Evolutionary conservation across 148 eudicot species (phyloP).

Genomic region (Suaeda aralocaspica): DNA sequence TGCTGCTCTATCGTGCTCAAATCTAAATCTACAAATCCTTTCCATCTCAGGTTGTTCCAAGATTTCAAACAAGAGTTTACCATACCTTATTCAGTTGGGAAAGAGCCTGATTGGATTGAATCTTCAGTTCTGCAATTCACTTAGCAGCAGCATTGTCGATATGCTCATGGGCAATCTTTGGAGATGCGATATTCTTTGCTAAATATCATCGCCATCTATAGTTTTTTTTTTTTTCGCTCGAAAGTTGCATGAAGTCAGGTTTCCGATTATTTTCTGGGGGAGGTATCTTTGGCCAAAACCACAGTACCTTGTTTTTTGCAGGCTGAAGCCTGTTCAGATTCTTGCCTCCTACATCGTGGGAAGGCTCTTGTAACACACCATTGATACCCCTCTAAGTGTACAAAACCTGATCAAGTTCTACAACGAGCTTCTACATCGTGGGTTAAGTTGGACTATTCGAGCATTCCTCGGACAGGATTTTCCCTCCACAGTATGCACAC

Average conservation of each 20-base stretch:
- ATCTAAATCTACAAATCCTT: constrained; percentile 55
- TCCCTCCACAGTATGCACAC: constrained; percentile 7
- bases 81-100: constrained; percentile 52
- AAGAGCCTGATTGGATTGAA: constrained; percentile 63
- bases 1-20: constrained; percentile 41
- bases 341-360: constrained; percentile 23
- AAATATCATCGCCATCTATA: constrained; percentile 8
- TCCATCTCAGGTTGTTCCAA: constrained; percentile 69
- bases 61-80: constrained; percentile 59
- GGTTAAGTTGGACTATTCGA: background rate
- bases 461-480: constrained; percentile 20
- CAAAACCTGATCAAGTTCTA: constrained; percentile 29
- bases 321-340: constrained; percentile 49
- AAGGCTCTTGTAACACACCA: constrained; percentile 20
- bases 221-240: constrained; percentile 31
- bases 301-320: constrained; percentile 42
- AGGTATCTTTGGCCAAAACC: constrained; percentile 31
- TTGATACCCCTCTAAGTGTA: constrained; percentile 23
- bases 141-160: constrained; percentile 50
- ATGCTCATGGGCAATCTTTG: constrained; percentile 53
- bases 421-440: constrained; percentile 18
- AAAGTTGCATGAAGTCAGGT: constrained; percentile 24
- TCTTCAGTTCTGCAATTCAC: constrained; percentile 65
- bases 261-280: constrained; percentile 40
- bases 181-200: constrained; percentile 75